Base-by-base conservation (phyloP, 257 asterid genomes). In the Solanum lycopersicoides region DNA sequence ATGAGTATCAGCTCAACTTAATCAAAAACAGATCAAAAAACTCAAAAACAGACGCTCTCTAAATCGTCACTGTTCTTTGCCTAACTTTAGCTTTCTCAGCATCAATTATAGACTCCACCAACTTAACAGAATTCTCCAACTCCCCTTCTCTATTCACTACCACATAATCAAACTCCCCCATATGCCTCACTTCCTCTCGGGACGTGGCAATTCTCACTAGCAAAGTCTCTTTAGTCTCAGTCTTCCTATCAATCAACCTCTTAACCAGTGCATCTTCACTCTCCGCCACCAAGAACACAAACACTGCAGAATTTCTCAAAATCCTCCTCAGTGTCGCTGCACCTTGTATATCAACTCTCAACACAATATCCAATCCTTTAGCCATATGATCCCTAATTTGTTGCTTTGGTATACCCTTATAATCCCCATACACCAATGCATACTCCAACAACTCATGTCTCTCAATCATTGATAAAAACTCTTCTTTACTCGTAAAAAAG, bases 321-420 rank as follows among this genome's bases (percentile, higher is more conserved):
- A 94, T 91, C 89, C 90, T 90, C 86, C 94, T 94, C 95, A 97
- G 56, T 0, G 95, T 92, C 2, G 96, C 95, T 1, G 98, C 98
- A 5, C 99, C 99, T 88, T 97, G 99, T 14, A 95, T 90, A 88
- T 97, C 99, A 21, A 97, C 99, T 84, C 99, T 95, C 94, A 97
- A 69, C 90, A 97, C 96, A 69, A 95, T 92, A 88, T 97, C 99
- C 86, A 91, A 89, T 89, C 99, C 98, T 92, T 91, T 93, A 2
- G 92, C 96, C 97, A 96, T 92, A 28, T 91, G 89, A 2, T 97
- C 98, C 92, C 98, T 91, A 76, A 97, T 97, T 86, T 97, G 97
- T 92, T 95, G 94, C 88, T 96, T 96, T 0, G 98, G 99, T 12
- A 94, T 89, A 37, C 99, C 98, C 89, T 95, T 96, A 80, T 94